Evolutionary conservation across 805 yeast genomes (phyloP), one percentile per base, ranked within the genome.

Genomic region (Clavispora asparagi): DNA sequence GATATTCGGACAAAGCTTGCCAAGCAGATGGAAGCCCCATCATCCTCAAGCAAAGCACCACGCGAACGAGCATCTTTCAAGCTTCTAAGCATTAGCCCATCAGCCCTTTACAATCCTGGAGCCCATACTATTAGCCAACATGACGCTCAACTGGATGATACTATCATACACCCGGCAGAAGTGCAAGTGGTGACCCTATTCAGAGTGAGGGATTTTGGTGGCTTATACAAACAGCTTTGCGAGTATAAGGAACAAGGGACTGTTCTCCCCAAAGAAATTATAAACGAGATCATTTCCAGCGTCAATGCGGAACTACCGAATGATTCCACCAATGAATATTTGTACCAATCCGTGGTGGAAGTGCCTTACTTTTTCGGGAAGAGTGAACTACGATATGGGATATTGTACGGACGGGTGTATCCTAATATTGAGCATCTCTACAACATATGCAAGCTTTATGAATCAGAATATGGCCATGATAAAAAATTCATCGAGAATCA

Each of bases 401-500:
- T 46, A 6, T 19, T 40, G n/a, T 46, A 42, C 29, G n/a, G 41
- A 12, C 16, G 35, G 6, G 26, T 60, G 10, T 54, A 51, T 45
- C 47, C 48, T 4, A 53, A 52, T 39, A 56, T 67, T 31, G 62
- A 62, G 9, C 44, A 50, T 25, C 47, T 65, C 10, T 55, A 64
- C 36, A 45, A 51, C 16, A 51, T 58, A 7, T 61, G 57, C 48
- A 44, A 48, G 27, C 44, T 49, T 6, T 62, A 60, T 40, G 62
- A 61, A 39, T 40, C 35, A 7, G 37, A 44, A 9, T 49, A 51
- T 38, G 38, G 41, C 16, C 40, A 39, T 16, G 37, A 55, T 26
- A 50, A 49, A n/a, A 40, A 46, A 13, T 58, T 63, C 29, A 53
- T 57, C 33, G 63, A 61, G 36, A 52, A 56, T 35, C 62, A 59